A percentile compares a stretch with the other conserved stretches of the same genome.
Conservation (phyloP, 106 monocot genomes). For the Dendrobium catenatum region DNA sequence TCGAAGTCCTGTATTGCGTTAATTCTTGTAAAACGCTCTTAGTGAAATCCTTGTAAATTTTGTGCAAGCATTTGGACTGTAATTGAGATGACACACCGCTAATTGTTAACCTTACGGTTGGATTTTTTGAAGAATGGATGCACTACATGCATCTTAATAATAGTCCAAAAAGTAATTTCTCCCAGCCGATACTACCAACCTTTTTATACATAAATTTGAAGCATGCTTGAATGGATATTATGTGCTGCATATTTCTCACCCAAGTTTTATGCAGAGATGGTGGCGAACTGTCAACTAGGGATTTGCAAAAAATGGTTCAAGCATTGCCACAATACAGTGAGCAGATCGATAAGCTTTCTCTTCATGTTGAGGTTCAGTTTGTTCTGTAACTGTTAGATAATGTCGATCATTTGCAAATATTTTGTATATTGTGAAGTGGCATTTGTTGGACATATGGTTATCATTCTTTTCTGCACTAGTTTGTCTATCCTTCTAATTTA, state of each 20-base stretch:
- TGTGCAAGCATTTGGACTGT: background rate
- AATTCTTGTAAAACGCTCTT: background rate
- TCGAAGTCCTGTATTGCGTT: background rate
- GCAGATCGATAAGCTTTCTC: slow-evolving; percentile 93
- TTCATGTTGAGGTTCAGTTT: slow-evolving; percentile 83
- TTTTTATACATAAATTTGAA: background rate
- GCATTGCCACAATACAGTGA: slow-evolving; percentile 95
- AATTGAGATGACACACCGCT: background rate
- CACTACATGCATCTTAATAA: background rate
- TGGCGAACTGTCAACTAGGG: slow-evolving; percentile 81
- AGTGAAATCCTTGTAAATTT: background rate
- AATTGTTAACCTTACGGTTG: background rate
- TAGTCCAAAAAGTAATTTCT: background rate
- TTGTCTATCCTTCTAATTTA: background rate
- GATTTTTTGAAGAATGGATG: background rate
- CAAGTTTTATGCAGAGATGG: slow-evolving; percentile 38
- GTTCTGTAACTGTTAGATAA: background rate
- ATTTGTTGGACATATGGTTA: background rate
- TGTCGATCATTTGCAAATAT: background rate
- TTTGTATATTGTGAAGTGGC: background rate
- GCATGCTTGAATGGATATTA: background rate
- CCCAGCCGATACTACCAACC: background rate
- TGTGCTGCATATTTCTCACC: slow-evolving; percentile 1
- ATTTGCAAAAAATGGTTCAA: slow-evolving; percentile 98
- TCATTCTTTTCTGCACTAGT: background rate